Evolutionary conservation across 805 yeast genomes (phyloP).

Genomic region (Ogataea henricii): DNA sequence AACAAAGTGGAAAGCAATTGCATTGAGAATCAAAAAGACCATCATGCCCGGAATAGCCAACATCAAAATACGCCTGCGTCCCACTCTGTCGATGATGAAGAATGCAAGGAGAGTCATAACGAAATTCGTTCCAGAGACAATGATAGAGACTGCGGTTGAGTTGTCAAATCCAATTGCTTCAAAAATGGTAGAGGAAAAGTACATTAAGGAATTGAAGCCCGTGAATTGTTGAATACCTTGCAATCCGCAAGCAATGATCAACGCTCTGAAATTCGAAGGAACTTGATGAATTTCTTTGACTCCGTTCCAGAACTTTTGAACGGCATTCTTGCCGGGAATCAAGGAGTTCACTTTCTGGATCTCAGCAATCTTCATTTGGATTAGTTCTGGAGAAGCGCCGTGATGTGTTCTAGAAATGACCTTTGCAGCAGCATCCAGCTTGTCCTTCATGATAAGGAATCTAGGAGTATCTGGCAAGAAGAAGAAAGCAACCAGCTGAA

Average conservation of each 20-base stretch:
- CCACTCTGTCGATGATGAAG: conserved; percentile 81
- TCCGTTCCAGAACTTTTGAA: conserved; percentile 58
- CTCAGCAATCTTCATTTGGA: conserved; percentile 69
- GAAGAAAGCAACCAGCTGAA: conserved; percentile 73
- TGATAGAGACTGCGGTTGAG: conserved; percentile 92
- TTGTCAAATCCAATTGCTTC: conserved; percentile 86
- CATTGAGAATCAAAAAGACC: conserved; percentile 70
- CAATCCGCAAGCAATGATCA: conserved; percentile 86
- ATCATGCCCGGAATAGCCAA: conserved; percentile 87
- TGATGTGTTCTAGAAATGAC: conserved; percentile 67
- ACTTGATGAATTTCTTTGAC: conserved; percentile 62
- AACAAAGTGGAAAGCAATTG: conserved; percentile 89
- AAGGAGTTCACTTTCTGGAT: conserved; percentile 49
- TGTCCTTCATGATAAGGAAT: conserved; percentile 73
- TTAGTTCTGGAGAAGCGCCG: conserved; percentile 61
- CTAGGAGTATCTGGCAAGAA: conserved; percentile 97
- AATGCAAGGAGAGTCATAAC: conserved; percentile 85
- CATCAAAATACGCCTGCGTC: conserved; percentile 80
- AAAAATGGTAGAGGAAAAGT: conserved; percentile 90
- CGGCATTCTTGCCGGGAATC: conserved; percentile 48
- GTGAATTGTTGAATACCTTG: conserved; percentile 97
- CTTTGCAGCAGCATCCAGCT: conserved; percentile 60
- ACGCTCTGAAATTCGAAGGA: conserved; percentile 85
- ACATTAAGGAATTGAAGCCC: conserved; percentile 95
- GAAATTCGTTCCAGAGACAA: conserved; percentile 93